Conservation (phyloP, 306 rosid genomes). For the Mimosa bimucronata region DNA sequence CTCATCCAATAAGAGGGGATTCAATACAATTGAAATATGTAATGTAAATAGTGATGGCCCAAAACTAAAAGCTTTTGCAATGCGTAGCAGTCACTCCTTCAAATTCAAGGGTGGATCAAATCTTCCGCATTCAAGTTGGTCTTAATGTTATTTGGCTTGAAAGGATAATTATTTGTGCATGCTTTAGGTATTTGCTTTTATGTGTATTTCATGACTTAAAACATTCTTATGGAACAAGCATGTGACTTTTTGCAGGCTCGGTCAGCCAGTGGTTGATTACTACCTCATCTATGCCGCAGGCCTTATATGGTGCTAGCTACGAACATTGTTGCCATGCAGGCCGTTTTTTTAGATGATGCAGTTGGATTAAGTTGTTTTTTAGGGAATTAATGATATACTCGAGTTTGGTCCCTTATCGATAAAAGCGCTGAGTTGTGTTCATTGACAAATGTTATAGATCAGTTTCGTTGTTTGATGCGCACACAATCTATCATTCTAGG, state of each 20-base stretch:
- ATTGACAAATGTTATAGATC: constrained; percentile 1
- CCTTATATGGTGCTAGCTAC: constrained; percentile 2
- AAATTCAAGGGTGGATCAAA: background rate
- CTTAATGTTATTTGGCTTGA: background rate
- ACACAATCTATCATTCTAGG: background rate
- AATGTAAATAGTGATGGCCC: too few relatives aligned
- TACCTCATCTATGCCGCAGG: background rate
- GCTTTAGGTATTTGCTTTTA: constrained; percentile 2
- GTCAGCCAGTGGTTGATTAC: constrained; percentile 59
- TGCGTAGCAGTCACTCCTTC: background rate
- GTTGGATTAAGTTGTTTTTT: constrained; percentile 33
- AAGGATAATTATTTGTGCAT: background rate
- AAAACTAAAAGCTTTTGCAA: background rate
- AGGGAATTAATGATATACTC: constrained; percentile 27
- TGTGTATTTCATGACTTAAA: background rate
- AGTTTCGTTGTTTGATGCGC: constrained; percentile 27
- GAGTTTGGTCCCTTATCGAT: background rate
- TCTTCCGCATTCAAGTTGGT: background rate
- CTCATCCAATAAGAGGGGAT: background rate
- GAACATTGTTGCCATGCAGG: background rate
- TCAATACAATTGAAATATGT: background rate
- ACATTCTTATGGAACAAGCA: background rate
- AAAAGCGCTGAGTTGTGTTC: constrained; percentile 31
- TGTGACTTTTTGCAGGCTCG: constrained; percentile 57
- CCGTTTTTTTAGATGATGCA: constrained; percentile 6